Percentiles rank a stretch among this genome's conserved stretches.
phyloP scores from a whole-genome alignment of 1,139 yeast species.

The Lizanozyma gosingica region DNA sequence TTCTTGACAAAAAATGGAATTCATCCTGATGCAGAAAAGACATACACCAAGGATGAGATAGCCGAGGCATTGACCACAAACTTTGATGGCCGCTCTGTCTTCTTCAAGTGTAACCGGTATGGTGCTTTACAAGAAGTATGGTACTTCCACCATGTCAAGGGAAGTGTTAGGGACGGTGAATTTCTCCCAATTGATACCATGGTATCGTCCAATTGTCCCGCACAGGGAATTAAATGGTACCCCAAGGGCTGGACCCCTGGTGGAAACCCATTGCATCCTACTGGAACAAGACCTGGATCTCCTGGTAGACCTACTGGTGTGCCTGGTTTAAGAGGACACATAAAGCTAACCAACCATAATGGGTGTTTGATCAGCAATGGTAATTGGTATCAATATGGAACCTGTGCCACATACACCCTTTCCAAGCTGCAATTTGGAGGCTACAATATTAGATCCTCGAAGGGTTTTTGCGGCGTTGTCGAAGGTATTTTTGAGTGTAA shows the following conservation, averaged over 20 bases:
- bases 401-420: constrained; percentile 70
- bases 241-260: constrained; percentile 58
- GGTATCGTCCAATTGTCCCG: constrained; percentile 54
- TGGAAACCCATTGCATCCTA: constrained; percentile 11
- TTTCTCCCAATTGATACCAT: constrained; percentile 61
- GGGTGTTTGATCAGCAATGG: constrained; percentile 87
- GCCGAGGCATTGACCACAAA: constrained; percentile 51
- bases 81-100: constrained; percentile 54
- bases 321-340: constrained; percentile 23
- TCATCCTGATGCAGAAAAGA: constrained; percentile 48
- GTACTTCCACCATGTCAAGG: constrained; percentile 78
- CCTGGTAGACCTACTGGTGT: constrained; percentile 17
- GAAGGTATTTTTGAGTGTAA: constrained; percentile 27
- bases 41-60: constrained; percentile 60
- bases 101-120: constrained; percentile 60
- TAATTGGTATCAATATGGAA: constrained; percentile 72
- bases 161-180: constrained; percentile 59
- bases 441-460: constrained; percentile 54
- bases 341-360: constrained; percentile 44
- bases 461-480: constrained; percentile 62
- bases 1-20: constrained; percentile 64
- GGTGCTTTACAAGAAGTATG: constrained; percentile 77
- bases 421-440: constrained; percentile 60
- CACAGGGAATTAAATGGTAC: constrained; percentile 57
- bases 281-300: constrained; percentile 25